Evolutionary conservation across 306 rosid species (phyloP).

Genomic region (Ziziphus jujuba): DNA sequence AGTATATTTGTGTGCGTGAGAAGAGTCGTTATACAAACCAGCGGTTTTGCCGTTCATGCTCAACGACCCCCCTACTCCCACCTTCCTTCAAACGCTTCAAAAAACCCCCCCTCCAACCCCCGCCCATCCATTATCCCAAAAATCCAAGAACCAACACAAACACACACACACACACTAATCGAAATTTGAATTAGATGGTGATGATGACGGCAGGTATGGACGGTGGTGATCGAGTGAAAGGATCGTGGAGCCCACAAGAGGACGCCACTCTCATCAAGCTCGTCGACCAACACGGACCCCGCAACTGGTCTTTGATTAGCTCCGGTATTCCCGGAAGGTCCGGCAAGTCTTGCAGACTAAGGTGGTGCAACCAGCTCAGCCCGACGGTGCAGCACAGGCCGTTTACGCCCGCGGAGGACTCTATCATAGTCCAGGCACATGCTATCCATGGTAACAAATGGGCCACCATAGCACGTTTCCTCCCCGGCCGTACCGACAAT

Average conservation of each 20-base stretch:
- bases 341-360: slow-evolving; percentile 78
- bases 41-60: slow-evolving; percentile 66
- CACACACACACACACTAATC: no score
- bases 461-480: slow-evolving; percentile 87
- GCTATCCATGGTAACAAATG: slow-evolving; percentile 81
- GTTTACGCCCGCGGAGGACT: slow-evolving; percentile 63
- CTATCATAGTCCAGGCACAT: slow-evolving; percentile 59
- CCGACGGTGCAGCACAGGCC: slow-evolving; percentile 92
- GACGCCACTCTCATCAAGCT: slow-evolving; percentile 59
- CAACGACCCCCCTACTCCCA: slow-evolving; percentile 36
- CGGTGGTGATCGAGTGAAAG: slow-evolving; percentile 48
- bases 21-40: slow-evolving; percentile 31
- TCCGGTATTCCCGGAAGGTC: slow-evolving; percentile 74
- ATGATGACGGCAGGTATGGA: not conserved
- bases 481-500: slow-evolving; percentile 90
- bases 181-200: not conserved
- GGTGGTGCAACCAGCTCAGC: slow-evolving; percentile 94
- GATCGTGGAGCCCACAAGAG: slow-evolving; percentile 86
- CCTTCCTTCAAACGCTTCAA: slow-evolving; percentile 25
- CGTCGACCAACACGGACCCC: slow-evolving; percentile 61
- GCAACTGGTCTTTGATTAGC: slow-evolving; percentile 85
- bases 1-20: not conserved
- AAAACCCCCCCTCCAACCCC: not conserved
- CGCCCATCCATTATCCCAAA: not conserved
- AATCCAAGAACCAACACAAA: no score